Evolutionary conservation across 1,284 basidiomycete species (phyloP).

Genomic region (Rhodotorula sp.): DNA sequence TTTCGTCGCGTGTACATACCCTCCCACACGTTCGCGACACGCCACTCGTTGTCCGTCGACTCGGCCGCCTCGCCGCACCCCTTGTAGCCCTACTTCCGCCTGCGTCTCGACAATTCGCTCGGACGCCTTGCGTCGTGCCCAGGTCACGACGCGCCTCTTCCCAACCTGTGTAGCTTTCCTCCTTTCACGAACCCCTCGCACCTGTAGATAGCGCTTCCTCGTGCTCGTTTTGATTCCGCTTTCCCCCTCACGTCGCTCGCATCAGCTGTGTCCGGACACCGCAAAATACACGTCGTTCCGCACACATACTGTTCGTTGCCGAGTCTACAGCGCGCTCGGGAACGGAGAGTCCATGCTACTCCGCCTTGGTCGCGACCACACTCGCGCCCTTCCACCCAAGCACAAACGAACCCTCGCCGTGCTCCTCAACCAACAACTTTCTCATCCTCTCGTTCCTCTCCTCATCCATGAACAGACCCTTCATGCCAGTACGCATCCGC

Average conservation of each 20-base stretch:
- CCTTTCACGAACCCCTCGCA: too few species aligned
- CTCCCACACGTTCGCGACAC: background rate
- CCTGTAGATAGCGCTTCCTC: too few species aligned
- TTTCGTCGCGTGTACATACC: background rate
- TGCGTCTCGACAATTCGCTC: background rate
- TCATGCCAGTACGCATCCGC: background rate
- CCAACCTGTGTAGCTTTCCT: too few species aligned
- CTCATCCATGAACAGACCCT: background rate
- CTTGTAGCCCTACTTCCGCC: background rate
- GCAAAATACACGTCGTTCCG: too few species aligned
- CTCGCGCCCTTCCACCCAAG: slow-evolving; percentile 4
- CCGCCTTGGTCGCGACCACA: background rate
- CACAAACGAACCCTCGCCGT: background rate
- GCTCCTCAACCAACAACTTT: background rate
- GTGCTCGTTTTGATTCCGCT: too few species aligned
- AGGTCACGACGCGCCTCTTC: too few species aligned
- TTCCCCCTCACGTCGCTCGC: too few species aligned
- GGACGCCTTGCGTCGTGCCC: background rate
- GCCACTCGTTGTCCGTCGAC: background rate
- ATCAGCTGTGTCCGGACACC: too few species aligned
- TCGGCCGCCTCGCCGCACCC: background rate
- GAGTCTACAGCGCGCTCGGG: too few species aligned
- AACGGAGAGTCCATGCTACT: too few species aligned
- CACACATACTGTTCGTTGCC: too few species aligned
- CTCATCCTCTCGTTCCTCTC: background rate